A percentile compares a stretch with the other conserved stretches of the same genome.
Conservation (phyloP, 2,329 filamentous ascomycete genomes). For the Penicillium psychrosexuale region DNA sequence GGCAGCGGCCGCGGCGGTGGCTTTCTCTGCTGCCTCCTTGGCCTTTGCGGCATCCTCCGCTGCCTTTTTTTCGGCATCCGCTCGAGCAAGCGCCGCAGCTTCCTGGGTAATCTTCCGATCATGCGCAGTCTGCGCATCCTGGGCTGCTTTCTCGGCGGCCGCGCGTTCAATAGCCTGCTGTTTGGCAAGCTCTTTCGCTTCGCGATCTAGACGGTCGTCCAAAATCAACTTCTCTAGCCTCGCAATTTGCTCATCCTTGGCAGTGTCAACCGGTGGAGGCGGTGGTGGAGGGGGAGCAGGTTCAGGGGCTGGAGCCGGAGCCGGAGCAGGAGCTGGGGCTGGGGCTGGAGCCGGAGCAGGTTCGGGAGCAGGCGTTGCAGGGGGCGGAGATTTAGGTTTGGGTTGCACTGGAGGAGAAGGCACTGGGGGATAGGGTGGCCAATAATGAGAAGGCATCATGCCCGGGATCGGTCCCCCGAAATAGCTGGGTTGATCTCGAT, state of each 20-base stretch:
- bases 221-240: slow-evolving; percentile 59
- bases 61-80: slow-evolving; percentile 45
- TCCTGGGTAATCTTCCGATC: slow-evolving; percentile 44
- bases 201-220: slow-evolving; percentile 44
- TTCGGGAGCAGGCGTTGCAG: slow-evolving; percentile 6
- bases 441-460: slow-evolving; percentile 38
- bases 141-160: slow-evolving; percentile 36
- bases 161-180: slow-evolving; percentile 52
- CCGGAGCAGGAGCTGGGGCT: slow-evolving; percentile 1
- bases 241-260: slow-evolving; percentile 55
- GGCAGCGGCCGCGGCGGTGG: slow-evolving; percentile 38
- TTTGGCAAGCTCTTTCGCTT: slow-evolving; percentile 39
- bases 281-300: slow-evolving; percentile 13
- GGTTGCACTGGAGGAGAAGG: slow-evolving; percentile 31
- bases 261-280: slow-evolving; percentile 47
- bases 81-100: slow-evolving; percentile 48
- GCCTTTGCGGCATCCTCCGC: slow-evolving; percentile 50
- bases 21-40: slow-evolving; percentile 44
- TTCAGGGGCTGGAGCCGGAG: slow-evolving; percentile 9
- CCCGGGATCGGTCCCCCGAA: slow-evolving; percentile 33
- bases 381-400: slow-evolving; percentile 26
- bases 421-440: slow-evolving; percentile 34
- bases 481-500: slow-evolving; percentile 25
- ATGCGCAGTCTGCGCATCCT: slow-evolving; percentile 39
- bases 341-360: slow-evolving; percentile 16